These are phyloP conservation scores for Allium fistulosum DNA, from an alignment of 106 monocot species.

Conservation along the genomic window DNA sequence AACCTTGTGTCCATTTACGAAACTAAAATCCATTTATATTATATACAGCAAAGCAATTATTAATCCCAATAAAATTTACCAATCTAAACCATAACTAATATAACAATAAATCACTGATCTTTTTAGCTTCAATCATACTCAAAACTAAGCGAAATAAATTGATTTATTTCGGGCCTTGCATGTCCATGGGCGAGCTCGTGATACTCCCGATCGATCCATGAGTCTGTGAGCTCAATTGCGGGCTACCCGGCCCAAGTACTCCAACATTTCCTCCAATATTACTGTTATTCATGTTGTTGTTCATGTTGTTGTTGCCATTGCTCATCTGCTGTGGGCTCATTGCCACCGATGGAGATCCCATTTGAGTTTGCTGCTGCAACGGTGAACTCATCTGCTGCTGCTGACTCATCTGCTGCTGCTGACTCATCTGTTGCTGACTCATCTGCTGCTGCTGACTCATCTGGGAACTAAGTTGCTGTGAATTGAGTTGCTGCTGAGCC, in stretches of 20 bases:
- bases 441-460: slow-evolving; percentile 25
- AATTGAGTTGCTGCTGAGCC: neutral
- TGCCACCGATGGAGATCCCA: slow-evolving; percentile 50
- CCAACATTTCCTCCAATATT: slow-evolving; percentile 1
- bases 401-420: slow-evolving; percentile 38
- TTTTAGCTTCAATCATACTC: neutral
- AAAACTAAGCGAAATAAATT: neutral
- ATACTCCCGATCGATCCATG: slow-evolving; percentile 86
- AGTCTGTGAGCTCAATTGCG: slow-evolving; percentile 88
- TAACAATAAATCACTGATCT: neutral
- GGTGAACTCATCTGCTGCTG: slow-evolving; percentile 48
- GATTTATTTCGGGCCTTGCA: slow-evolving; percentile 52
- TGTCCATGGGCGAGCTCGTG: slow-evolving; percentile 85
- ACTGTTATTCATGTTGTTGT: neutral
- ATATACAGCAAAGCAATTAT: neutral
- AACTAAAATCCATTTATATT: neutral
- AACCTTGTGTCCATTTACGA: no score
- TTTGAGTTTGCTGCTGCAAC: slow-evolving; percentile 42
- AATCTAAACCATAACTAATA: neutral
- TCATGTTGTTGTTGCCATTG: neutral
- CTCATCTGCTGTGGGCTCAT: slow-evolving; percentile 50
- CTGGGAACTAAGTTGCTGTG: slow-evolving; percentile 9
- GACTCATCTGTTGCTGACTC: slow-evolving; percentile 21
- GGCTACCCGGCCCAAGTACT: slow-evolving; percentile 56
- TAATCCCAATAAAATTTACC: neutral